Evolutionary conservation across 2,329 filamentous ascomycete genomes (phyloP).

Genomic region (Colletotrichum sp.): DNA sequence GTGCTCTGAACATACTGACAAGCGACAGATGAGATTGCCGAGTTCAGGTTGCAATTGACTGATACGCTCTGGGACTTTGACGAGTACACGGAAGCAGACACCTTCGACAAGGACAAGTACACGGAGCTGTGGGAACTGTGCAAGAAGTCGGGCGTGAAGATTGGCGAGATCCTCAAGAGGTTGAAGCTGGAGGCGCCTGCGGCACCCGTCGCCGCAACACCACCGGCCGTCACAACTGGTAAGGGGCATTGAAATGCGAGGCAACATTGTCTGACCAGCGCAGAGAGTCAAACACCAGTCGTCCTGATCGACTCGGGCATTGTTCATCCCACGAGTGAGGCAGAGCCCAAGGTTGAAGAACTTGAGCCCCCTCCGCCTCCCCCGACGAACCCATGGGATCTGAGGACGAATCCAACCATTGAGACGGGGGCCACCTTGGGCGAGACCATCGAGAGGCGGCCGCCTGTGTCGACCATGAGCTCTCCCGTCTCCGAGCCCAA

Average conservation of each 20-base stretch:
- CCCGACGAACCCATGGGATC: constrained; percentile 19
- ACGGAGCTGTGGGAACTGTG: constrained; percentile 52
- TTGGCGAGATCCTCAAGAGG: constrained; percentile 56
- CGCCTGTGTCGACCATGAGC: constrained; percentile 12
- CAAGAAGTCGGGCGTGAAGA: constrained; percentile 52
- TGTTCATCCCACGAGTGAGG: background rate
- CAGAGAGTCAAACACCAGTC: background rate
- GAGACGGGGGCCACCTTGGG: background rate
- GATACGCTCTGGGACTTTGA: constrained; percentile 63
- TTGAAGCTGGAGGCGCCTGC: constrained; percentile 51
- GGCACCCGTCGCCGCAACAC: background rate
- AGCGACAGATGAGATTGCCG: constrained; percentile 52
- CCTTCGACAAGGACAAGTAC: constrained; percentile 57
- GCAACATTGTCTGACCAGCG: background rate
- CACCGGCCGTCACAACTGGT: background rate
- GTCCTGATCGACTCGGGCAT: background rate
- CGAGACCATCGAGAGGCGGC: constrained; percentile 3
- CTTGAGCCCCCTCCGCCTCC: constrained; percentile 2
- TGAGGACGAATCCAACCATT: background rate
- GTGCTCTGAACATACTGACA: background rate
- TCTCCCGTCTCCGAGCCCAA: constrained; percentile 7
- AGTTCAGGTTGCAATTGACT: constrained; percentile 51
- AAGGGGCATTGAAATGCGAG: background rate
- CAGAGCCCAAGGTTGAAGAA: constrained; percentile 21
- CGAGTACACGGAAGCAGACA: constrained; percentile 54